Base-by-base conservation (phyloP, 805 yeast species). In the Yamadazyma laniorum region DNA sequence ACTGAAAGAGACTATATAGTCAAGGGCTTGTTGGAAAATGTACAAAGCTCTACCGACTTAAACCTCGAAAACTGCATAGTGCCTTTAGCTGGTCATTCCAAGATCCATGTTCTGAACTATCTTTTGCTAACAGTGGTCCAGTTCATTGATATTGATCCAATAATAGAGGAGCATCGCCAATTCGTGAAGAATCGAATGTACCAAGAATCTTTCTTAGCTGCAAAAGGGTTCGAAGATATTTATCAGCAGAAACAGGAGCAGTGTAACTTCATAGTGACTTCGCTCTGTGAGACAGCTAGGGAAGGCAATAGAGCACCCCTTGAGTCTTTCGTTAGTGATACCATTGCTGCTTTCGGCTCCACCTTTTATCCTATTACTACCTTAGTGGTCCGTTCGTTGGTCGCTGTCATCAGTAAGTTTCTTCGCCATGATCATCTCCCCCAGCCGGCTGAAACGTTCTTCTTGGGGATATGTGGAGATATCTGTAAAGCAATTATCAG, bases 1-100 rank as follows among this genome's bases (percentile, higher is more conserved):
- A 4, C 9, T 11, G 48, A 44, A 37, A 17, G 43, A n/a, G 13
- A 34, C 14, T 44, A 14, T 27, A 40, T 44, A 7, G 6, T 38
- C 6, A n/a, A 25, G 5, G 35, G 31, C 18, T 21, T 40, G 2
- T 8, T 38, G 8, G 36, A 17, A 6, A 16, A 13, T 6, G 29
- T 37, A 33, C 18, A 12, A 16, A 5, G 4, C 12, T 12, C 32
- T 7, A 35, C 32, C 7, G 14, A 43, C 6, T 13, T 35, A 8
- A 44, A 37, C 11, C 16, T 22, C 11, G 39, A 38, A 6, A 12
- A 9, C 11, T 15, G 44, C 6, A 21, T 33, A 4, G 27, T 35
- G 3, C 13, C 28, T 14, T 9, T 29, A 8, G 29, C 14, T 12
- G 7, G 7, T 8, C 28, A 22, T 3, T 18, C 14, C 25, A 22